Evolutionary conservation across 129 eudicot genomes (phyloP).

Genomic region (Escallonia rubra): DNA sequence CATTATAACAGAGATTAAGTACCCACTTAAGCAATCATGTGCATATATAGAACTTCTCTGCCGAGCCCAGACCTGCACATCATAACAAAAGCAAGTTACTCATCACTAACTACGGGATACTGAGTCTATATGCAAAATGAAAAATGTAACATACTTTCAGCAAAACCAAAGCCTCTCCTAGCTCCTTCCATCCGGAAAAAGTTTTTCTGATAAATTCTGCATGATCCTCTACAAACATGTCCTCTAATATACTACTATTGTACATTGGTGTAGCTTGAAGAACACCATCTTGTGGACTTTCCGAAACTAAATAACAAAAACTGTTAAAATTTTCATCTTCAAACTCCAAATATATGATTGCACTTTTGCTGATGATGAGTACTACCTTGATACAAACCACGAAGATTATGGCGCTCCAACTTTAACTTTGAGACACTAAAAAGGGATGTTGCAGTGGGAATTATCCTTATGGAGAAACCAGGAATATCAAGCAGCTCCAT

Average conservation of each 20-base stretch:
- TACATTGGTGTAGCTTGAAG: conserved; percentile 68
- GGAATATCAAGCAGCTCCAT: conserved; percentile 36
- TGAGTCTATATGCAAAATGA: not conserved
- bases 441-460: conserved; percentile 71
- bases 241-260: conserved; percentile 84
- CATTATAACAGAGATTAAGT: conserved; percentile 56
- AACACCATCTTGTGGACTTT: conserved; percentile 30
- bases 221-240: conserved; percentile 77
- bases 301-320: not conserved
- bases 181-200: conserved; percentile 65
- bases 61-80: conserved; percentile 91
- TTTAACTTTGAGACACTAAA: conserved; percentile 59
- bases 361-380: not conserved
- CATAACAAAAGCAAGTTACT: not conserved
- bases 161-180: conserved; percentile 71
- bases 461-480: conserved; percentile 51
- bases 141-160: conserved; percentile 49
- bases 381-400: conserved; percentile 51
- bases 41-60: conserved; percentile 67
- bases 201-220: conserved; percentile 48
- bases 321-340: not conserved
- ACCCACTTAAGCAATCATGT: conserved; percentile 85
- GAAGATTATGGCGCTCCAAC: conserved; percentile 64
- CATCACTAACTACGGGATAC: conserved; percentile 1
- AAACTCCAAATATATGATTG: not conserved